Base-by-base conservation (phyloP, 176 grass and related monocot species). In the Oryza longistaminata region DNA sequence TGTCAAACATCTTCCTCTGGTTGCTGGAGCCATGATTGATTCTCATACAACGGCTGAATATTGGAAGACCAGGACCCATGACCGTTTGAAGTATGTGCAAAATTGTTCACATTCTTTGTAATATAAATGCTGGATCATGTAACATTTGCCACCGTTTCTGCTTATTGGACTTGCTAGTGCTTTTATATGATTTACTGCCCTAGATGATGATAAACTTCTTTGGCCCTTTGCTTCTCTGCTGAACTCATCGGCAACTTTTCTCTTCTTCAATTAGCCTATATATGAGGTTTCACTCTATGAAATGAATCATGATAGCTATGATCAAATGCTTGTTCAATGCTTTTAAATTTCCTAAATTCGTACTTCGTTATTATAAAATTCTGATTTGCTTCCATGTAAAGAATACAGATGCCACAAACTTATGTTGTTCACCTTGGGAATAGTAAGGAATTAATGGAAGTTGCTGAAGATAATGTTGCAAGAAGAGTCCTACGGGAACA, bases 321-420 rank as follows among this genome's bases (percentile, higher is more conserved):
- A 29, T 67, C 37, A 73, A 19, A 55, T 61, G 9, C 49, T 74
- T 68, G 21, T 77, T 29, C 13, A 39, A 24, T 74, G 17, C 11
- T 83, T 77, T 83, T 5, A 35, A 58, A 58, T 48, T 79, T 79
- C 50, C 22, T 74, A 69, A 69, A 60, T 87, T 83, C 45, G 5
- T 49, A 81, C 5, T 70, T 79, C 9, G 22, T 15, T 24, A 50
- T 83, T 87, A 64, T 80, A 48, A 24, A 74, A 29, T 68, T 83
- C 26, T 87, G 64, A 88, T 33, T 50, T 84, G 17, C 22, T 80
- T 75, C 22, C 44, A 39, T 61, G 62, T 87, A 66, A 87, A 98
- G 96, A 90, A 98, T 98, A 88, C 89, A 95, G 88, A 98, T 95
- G 96, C 96, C 96, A 79, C 68, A 94, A 53, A 99, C 90, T 79